These are phyloP conservation scores for Hypoxylon cercidicola DNA, from an alignment of 495 filamentous ascomycete species.

Conservation along the genomic window DNA sequence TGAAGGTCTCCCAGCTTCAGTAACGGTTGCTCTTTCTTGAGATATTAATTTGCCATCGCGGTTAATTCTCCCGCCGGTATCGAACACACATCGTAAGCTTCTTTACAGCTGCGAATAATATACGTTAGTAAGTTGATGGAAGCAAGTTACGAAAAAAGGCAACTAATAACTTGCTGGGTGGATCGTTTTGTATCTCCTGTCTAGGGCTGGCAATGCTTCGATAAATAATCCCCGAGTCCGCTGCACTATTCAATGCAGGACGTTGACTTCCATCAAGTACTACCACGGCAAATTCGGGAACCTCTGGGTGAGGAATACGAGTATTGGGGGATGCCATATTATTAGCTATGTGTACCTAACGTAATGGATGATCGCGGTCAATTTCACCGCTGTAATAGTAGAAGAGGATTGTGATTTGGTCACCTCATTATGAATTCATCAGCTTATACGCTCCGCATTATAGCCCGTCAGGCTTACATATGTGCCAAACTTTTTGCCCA, in stretches of 20 bases:
- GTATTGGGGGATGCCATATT: slow-evolving; percentile 3
- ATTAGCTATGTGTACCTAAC: too few species aligned
- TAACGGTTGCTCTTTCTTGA: slow-evolving; percentile 16
- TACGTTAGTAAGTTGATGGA: neutral
- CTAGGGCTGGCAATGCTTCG: neutral
- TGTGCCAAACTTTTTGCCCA: too few species aligned
- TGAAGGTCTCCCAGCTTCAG: slow-evolving; percentile 8
- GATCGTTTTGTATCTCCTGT: neutral
- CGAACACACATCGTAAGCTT: slow-evolving; percentile 5
- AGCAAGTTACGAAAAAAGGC: neutral
- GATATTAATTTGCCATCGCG: slow-evolving; percentile 12
- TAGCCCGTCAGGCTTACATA: too few species aligned
- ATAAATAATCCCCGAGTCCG: slow-evolving; percentile 13
- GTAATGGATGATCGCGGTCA: too few species aligned
- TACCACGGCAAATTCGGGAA: slow-evolving; percentile 17
- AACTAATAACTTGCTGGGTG: neutral
- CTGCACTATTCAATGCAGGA: slow-evolving; percentile 10
- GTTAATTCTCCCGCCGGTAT: slow-evolving; percentile 11
- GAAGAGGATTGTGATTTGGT: too few species aligned
- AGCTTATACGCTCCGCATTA: too few species aligned
- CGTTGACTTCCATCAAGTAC: slow-evolving; percentile 15
- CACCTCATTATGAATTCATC: too few species aligned
- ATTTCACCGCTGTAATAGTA: too few species aligned
- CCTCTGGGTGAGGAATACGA: slow-evolving; percentile 6
- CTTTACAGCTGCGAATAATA: slow-evolving; percentile 4